Conservation (phyloP, 805 yeast genomes). For the Metschnikowia amazonensis region DNA sequence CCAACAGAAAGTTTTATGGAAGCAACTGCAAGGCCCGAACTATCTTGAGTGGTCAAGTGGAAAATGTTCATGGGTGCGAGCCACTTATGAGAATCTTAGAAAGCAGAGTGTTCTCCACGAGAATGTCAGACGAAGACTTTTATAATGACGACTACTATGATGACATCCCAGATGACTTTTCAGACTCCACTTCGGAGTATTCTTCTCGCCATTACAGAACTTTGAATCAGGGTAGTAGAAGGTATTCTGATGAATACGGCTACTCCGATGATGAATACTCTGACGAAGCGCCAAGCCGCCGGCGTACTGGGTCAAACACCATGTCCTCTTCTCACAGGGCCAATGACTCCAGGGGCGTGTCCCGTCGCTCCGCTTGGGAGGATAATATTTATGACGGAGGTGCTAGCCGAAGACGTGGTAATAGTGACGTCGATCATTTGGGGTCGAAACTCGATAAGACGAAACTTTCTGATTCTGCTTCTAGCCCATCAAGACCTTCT, state of each 20-base stretch:
- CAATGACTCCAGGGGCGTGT: conserved; percentile 7
- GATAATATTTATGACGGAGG: conserved; percentile 72
- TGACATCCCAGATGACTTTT: conserved; percentile 70
- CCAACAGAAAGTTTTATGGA: conserved; percentile 93
- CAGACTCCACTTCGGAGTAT: conserved; percentile 50
- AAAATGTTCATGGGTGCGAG: conserved; percentile 88
- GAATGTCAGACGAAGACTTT: conserved; percentile 46
- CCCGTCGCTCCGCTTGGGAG: conserved; percentile 66
- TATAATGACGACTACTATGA: conserved; percentile 61
- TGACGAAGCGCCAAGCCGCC: conserved; percentile 30
- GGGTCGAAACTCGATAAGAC: conserved; percentile 33
- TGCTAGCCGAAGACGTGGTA: conserved; percentile 27
- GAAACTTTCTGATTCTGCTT: conserved; percentile 23
- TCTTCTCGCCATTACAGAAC: conserved; percentile 20
- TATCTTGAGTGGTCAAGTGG: conserved; percentile 82
- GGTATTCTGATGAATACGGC: conserved; percentile 29
- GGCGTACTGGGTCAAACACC: conserved; percentile 19
- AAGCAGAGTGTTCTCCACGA: conserved; percentile 71
- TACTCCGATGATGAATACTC: conserved; percentile 38
- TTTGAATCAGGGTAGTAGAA: conserved; percentile 18
- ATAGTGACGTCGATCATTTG: conserved; percentile 34
- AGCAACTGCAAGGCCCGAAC: conserved; percentile 80
- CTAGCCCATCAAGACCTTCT: conserved; percentile 35
- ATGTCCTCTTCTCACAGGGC: conserved; percentile 10
- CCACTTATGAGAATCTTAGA: conserved; percentile 82